Evolutionary conservation across 495 filamentous ascomycete genomes (phyloP), one percentile per base, ranked within the genome.

Genomic region (Hypoxylon intermedium): DNA sequence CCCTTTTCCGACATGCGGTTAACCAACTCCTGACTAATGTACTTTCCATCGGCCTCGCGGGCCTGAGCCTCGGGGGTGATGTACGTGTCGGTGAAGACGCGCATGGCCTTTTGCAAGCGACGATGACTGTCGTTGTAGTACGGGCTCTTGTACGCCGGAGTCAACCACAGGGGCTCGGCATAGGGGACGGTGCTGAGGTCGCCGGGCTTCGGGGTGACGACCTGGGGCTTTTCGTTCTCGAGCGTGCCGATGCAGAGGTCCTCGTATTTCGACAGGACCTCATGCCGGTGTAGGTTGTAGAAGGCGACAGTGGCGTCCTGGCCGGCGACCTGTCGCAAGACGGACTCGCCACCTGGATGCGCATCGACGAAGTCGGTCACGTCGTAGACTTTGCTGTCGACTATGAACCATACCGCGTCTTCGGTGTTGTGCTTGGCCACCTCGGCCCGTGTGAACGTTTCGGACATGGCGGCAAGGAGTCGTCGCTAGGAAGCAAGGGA

Each of bases 301-400:
- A 95, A 97, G 54, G 89, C 90, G 36, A 85, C 81, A 48, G 92
- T 97, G 24, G 90, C 91, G 75, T 96, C 91, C 67, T 83, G 83
- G 72, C 91, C 91, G 34, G 89, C 91, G 45, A 92, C 88, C 75
- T 93, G 92, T 38, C 89, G 82, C 26, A 96, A 86, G 36, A 95
- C 91, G 49, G 88, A 84, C 61, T 87, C 84, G 67, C 91, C 91
- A 61, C 93, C 92, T 15, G 92, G 92, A 68, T 97, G 93, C 53
- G 92, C 92, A 78, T 93, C 90, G 51, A 93, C 78, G 74, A 97
- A 96, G 51, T 95, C 92, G 37, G 90, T 89, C 38, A 94, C 88
- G 75, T 97, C 93, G 79, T 97, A 97, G 63, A 93, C 91, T 63
- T 89, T 89, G 54, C 88, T 86, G 78, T 97, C 92, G 65, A 97